Base-by-base conservation (phyloP, 345 rosid genomes). In the Boechera retrofracta region DNA sequence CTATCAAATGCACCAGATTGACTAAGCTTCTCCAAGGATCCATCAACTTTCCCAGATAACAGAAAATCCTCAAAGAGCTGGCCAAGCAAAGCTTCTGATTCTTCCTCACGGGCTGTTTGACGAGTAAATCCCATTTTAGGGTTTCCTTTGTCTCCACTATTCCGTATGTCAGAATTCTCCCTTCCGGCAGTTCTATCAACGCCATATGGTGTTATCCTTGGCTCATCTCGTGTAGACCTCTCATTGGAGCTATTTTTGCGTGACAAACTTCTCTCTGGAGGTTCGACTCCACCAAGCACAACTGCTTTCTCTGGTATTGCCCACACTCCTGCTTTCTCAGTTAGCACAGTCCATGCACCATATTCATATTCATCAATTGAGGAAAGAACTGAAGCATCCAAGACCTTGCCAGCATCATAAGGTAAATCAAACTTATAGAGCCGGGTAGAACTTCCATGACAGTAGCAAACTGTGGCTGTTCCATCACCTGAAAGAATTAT, bases 251-350 rank as follows among this genome's bases (percentile, higher is more conserved):
- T 90, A 55, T 92, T 97, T 81, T 87, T 94, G 18, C 89, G 95
- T 2, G 98, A 90, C 82, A 94, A 82, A 80, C 97, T 88, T 77
- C 92, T 86, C 86, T 90, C 95, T 52, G 98, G 97, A 35, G 97
- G 97, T 79, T 90, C 95, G 66, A 94, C 95, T 73, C 97, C 98
- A 73, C 98, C 97, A 67, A 89, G 86, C 59, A 86, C 78, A 54
- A 94, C 82, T 68, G 94, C 92, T 76, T 89, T 90, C 81, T 92
- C 97, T 47, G 98, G 97, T 84, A 94, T 94, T 64, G 94, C 97
- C 98, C 98, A 94, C 72, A 94, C 86, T 80, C 98, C 97, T 7
- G 97, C 97, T 83, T 88, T 92, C 86, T 92, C 95, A 38, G 98
- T 92, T 51, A 94, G 75, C 69, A 92, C 88, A 84, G 89, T 85